phyloP scores from a whole-genome alignment of 2,329 filamentous ascomycete genomes.

The Cadophora sp. region DNA sequence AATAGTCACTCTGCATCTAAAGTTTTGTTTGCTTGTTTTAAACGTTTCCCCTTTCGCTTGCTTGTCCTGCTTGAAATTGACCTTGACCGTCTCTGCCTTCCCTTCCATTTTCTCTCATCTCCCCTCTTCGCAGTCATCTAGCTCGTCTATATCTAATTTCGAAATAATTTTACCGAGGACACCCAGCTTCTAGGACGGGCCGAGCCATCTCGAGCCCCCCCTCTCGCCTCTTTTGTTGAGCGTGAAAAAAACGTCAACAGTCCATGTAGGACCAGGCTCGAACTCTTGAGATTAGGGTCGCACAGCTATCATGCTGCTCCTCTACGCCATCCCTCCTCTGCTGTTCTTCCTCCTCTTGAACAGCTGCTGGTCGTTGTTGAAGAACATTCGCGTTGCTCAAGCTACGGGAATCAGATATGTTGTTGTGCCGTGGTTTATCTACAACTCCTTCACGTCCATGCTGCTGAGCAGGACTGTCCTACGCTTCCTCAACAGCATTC shows the following conservation, averaged over 20 bases:
- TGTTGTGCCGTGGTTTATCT: slow-evolving; percentile 31
- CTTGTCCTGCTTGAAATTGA: slow-evolving; percentile 3
- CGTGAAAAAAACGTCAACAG: slow-evolving; percentile 10
- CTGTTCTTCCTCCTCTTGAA: slow-evolving; percentile 1
- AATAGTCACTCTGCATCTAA: slow-evolving; percentile 6
- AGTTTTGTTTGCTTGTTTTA: not conserved
- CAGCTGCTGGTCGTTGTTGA: slow-evolving; percentile 7
- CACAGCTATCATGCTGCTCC: slow-evolving; percentile 17
- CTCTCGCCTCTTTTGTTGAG: not conserved
- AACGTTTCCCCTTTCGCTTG: not conserved
- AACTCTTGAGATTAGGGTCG: not conserved
- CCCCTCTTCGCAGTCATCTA: not conserved
- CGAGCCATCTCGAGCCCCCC: not conserved
- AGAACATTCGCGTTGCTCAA: slow-evolving; percentile 23
- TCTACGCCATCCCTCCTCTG: slow-evolving; percentile 9
- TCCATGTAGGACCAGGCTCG: slow-evolving; percentile 6
- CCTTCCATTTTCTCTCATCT: not conserved
- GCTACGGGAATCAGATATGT: slow-evolving; percentile 30
- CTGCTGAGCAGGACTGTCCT: slow-evolving; percentile 25
- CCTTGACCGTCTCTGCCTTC: slow-evolving; percentile 7
- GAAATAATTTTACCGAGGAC: slow-evolving; percentile 1
- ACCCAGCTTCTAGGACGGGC: slow-evolving; percentile 9
- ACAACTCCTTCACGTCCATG: slow-evolving; percentile 25
- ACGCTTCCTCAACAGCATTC: slow-evolving; percentile 20
- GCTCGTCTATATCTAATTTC: slow-evolving; percentile 4